A percentile compares a stretch with the other conserved stretches of the same genome.
Conservation (phyloP, 306 rosid species). For the Pterocarpus macrocarpus region DNA sequence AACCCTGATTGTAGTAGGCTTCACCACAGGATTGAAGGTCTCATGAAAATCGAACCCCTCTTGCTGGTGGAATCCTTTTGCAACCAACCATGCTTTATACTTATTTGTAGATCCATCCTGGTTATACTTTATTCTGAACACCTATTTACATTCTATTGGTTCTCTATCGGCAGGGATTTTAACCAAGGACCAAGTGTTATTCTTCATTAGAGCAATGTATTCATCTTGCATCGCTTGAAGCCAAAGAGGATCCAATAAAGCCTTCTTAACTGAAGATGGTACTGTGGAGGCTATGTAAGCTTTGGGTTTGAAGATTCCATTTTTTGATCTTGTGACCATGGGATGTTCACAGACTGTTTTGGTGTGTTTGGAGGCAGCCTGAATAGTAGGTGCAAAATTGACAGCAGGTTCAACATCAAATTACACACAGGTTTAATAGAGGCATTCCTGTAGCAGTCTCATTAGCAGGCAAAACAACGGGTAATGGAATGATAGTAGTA, state of each 20-base stretch:
- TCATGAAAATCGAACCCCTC: neutral
- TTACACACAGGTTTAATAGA: rapidly evolving
- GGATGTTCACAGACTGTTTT: neutral
- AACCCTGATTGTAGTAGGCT: neutral
- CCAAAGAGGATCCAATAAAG: neutral
- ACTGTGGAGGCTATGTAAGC: neutral
- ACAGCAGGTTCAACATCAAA: no score
- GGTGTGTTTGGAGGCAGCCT: no score
- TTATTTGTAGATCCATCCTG: neutral
- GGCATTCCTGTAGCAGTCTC: no score
- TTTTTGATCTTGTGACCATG: neutral
- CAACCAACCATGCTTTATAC: neutral
- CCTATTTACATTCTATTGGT: neutral
- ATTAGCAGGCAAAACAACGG: no score
- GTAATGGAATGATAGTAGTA: no score
- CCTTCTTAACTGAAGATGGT: neutral
- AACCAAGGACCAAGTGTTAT: no score
- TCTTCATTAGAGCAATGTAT: no score
- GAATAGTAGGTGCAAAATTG: no score
- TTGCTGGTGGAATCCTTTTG: neutral
- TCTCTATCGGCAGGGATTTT: neutral
- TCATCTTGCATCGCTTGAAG: neutral
- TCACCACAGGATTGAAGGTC: neutral
- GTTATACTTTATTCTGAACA: neutral
- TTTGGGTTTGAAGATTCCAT: neutral